Evolutionary conservation across 2,329 filamentous ascomycete genomes (phyloP).

Genomic region (Apiospora rasikravindrae): DNA sequence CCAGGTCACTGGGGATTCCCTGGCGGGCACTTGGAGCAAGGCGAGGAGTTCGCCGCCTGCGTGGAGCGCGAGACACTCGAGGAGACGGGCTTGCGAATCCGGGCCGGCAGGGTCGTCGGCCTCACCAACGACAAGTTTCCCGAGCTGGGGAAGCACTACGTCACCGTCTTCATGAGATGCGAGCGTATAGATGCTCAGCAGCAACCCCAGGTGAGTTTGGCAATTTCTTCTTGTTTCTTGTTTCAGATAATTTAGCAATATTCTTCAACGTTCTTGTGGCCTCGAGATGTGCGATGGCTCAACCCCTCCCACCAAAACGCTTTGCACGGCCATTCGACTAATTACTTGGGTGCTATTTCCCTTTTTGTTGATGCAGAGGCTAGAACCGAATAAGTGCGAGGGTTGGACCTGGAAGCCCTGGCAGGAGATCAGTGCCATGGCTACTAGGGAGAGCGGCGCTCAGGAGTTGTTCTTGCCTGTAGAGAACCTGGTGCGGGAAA

Average conservation of each 20-base stretch:
- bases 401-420: background rate
- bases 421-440: background rate
- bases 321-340: background rate
- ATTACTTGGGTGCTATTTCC: background rate
- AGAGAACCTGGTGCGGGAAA: background rate
- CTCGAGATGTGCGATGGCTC: background rate
- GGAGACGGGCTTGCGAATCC: slow-evolving; percentile 25
- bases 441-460: background rate
- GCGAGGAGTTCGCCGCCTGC: slow-evolving; percentile 24
- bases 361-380: background rate
- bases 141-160: slow-evolving; percentile 26
- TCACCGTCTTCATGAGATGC: slow-evolving; percentile 25
- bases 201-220: background rate
- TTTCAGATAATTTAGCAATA: background rate
- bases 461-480: background rate
- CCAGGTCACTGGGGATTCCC: slow-evolving; percentile 23
- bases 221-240: background rate
- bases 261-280: too few species aligned
- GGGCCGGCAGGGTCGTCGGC: slow-evolving; percentile 22
- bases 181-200: background rate
- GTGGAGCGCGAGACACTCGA: slow-evolving; percentile 28
- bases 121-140: slow-evolving; percentile 26
- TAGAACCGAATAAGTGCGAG: background rate
- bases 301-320: background rate
- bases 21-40: slow-evolving; percentile 28